These are phyloP conservation scores for Kwoniella mangroviensis DNA, from an alignment of 768 basidiomycete species.

Conservation along the genomic window DNA sequence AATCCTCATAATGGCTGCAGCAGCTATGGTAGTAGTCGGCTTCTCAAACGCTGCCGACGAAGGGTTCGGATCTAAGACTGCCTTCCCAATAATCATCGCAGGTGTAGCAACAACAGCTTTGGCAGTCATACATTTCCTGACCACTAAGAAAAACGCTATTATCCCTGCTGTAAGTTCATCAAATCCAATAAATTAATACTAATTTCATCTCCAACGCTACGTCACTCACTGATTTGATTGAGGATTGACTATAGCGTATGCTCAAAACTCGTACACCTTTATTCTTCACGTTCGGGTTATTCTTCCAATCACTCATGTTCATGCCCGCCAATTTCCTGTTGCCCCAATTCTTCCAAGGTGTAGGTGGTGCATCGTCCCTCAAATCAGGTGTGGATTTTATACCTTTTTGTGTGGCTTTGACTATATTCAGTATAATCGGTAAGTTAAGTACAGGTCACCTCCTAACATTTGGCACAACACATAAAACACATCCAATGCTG, in stretches of 20 bases:
- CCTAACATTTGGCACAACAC: too few relatives aligned
- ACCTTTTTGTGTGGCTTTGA: conserved; percentile 37
- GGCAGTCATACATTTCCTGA: conserved; percentile 36
- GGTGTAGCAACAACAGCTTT: conserved; percentile 34
- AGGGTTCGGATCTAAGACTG: conserved; percentile 48
- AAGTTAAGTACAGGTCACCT: not conserved
- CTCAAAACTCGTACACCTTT: conserved; percentile 55
- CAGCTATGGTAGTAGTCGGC: conserved; percentile 57
- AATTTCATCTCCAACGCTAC: too few relatives aligned
- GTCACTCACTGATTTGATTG: too few relatives aligned
- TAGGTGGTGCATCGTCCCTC: conserved; percentile 30
- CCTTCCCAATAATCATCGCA: conserved; percentile 56
- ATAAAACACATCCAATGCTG: too few relatives aligned
- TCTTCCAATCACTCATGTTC: conserved; percentile 48
- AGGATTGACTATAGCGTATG: conserved; percentile 36
- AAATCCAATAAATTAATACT: not conserved
- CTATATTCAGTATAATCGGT: conserved; percentile 33
- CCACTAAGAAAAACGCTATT: conserved; percentile 58
- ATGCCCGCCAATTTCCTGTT: conserved; percentile 36
- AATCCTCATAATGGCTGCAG: conserved; percentile 52
- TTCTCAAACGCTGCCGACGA: conserved; percentile 53
- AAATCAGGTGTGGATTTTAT: conserved; percentile 45
- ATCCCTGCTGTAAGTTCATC: conserved; percentile 49
- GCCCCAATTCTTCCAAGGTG: conserved; percentile 54
- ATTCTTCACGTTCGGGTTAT: conserved; percentile 49